Evolutionary conservation across 2,329 filamentous ascomycete species (phyloP), one percentile per base, ranked within the genome.

Genomic region (Ploettnerulaceae sp.): DNA sequence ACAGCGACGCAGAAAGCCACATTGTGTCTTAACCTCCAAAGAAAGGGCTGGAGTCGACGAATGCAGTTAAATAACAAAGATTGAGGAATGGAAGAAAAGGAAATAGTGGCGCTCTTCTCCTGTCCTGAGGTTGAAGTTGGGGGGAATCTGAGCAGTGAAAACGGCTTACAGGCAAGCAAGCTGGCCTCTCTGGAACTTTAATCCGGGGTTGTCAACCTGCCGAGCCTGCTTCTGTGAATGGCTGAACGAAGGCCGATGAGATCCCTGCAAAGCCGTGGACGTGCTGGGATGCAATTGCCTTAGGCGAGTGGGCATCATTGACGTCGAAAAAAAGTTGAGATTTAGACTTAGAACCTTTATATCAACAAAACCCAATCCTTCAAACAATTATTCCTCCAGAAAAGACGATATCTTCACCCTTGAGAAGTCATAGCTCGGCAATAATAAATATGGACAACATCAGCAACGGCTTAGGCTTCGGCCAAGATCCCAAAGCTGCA

Each of bases 401-500:
- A 31, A 21, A 20, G 9, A 8, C 24, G 11, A 5, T 11, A 12
- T 12, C 36, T 18, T 2, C n/a, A n/a, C 8, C 12, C 20, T 7
- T 28, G 15, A 15, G 3, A 32, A 26, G 6, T 20, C 18, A n/a
- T 17, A 20, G 21, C 4, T 20, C 15, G 32, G 8, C 21, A 17
- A 8, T 15, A 7, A 36, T 47, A 29, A 53, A 52, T 32, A 60
- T 66, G 63, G 55, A 59, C 42, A 50, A 55, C 47, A 20, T 59
- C 47, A 48, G 54, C 57, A 57, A 48, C 39, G 48, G 49, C 12
- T 40, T 60, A 17, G 54, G 52, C 29, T 58, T 58, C 32, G 48
- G 52, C 29, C 45, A 53, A 32, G 61, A 64, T 49, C 56, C 56
- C n/a, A 64, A 63, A 49, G 35, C 55, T 12, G 53, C 52, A 55